Evolutionary conservation across 768 basidiomycete genomes (phyloP).

Genomic region (Russula sp.): DNA sequence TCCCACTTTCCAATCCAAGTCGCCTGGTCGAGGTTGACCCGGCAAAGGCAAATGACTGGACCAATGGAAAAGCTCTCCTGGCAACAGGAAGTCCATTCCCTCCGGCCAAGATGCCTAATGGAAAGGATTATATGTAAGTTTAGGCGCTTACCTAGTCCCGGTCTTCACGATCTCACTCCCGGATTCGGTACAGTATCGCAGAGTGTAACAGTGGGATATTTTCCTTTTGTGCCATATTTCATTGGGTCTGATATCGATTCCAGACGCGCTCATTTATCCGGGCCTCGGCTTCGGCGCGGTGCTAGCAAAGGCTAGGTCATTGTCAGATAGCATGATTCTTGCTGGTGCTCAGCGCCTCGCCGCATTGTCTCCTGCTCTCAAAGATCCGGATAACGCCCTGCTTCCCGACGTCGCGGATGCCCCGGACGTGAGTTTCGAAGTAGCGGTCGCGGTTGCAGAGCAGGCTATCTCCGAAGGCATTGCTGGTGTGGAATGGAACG

Average conservation of each 20-base stretch:
- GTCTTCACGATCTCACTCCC: background rate
- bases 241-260: background rate
- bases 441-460: conserved; percentile 79
- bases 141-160: background rate
- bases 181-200: conserved; percentile 49
- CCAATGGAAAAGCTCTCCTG: conserved; percentile 70
- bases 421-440: conserved; percentile 69
- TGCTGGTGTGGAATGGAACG: conserved; percentile 56
- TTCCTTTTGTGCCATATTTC: background rate
- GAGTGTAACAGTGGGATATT: conserved; percentile 61
- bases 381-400: conserved; percentile 66
- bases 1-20: conserved; percentile 83
- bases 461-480: conserved; percentile 72
- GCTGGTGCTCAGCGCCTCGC: conserved; percentile 75
- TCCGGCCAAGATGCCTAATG: conserved; percentile 60
- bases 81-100: conserved; percentile 86
- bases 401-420: conserved; percentile 77
- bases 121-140: conserved; percentile 63
- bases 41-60: conserved; percentile 71
- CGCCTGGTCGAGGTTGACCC: conserved; percentile 72
- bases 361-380: conserved; percentile 67
- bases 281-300: conserved; percentile 83
- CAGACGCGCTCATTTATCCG: conserved; percentile 78
- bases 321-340: conserved; percentile 88
- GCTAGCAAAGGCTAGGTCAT: conserved; percentile 54